Base-by-base conservation (phyloP, 805 yeast genomes). In the Wickerhamomyces xylosicus region DNA sequence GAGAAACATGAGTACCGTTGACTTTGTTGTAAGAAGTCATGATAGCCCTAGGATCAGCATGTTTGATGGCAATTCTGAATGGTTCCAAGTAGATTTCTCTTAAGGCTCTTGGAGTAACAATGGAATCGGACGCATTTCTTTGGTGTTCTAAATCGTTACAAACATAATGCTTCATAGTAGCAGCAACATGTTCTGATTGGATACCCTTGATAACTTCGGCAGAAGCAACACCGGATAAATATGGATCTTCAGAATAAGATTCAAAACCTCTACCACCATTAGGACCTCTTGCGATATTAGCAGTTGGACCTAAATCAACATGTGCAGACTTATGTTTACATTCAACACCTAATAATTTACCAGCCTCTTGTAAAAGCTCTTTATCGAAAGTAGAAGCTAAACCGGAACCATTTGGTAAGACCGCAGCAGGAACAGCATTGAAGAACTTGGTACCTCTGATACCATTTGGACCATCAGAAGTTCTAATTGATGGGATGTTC, bases 1-100 rank as follows among this genome's bases (percentile, higher is more conserved):
- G 72, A 19, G 76, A 66, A 35, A 59, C 76, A 52, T 77, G 83
- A 11, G 50, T 67, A 31, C 83, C 85, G 47, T 78, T 78, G 48
- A 78, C 66, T 49, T 68, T 74, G 58, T 75, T 78, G 61, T 77
- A 79, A 36, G 77, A 61, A 17, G 81, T 73, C 85, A 78, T 78
- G 42, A 76, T 54, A 3, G 72, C 62, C 40, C 61, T 62, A 20
- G 85, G 85, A 39, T 67, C 53, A 19, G 79, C 39, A 41, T 72
- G 63, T 41, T 70, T 61, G 16, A 74, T 52, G 16, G 82, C 81
- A 34, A 78, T 56, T 56, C 75, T 76, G 61, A 78, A 78, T 1
- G 85, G 83, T 46, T 66, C 67, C 52, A 78, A 61, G 55, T 78
- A 78, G 39, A 78, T 68, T 54, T 78, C 85, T 50, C 85, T 66